A percentile compares a stretch with the other conserved stretches of the same genome.
Conservation (phyloP, 148 eudicot genomes). For the Linanthus parryae region DNA sequence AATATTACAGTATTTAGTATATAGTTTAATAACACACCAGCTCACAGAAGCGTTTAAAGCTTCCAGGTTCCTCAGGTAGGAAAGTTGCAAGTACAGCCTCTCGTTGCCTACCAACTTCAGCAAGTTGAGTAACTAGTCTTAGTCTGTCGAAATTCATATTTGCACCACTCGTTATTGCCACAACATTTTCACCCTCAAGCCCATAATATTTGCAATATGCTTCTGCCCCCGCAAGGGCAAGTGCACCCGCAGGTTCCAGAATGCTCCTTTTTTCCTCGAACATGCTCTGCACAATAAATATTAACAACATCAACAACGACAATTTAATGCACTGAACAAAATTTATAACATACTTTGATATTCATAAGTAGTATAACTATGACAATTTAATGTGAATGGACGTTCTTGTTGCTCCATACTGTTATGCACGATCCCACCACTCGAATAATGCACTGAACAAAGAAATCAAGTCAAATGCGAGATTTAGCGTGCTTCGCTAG, state of each 20-base stretch:
- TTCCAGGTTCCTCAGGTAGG: conserved; percentile 80
- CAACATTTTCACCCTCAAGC: conserved; percentile 73
- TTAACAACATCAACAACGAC: no score
- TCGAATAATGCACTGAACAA: no score
- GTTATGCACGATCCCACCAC: no score
- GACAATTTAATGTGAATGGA: no score
- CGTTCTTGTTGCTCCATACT: no score
- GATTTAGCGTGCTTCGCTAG: no score
- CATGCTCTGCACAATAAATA: no score
- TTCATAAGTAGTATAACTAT: no score
- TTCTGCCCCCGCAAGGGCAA: conserved; percentile 97
- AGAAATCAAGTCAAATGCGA: no score
- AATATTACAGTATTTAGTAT: no score
- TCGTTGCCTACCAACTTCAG: conserved; percentile 88
- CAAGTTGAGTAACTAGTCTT: conserved; percentile 93
- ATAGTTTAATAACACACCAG: conserved; percentile 55
- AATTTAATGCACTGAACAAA: no score
- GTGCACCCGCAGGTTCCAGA: conserved; percentile 98
- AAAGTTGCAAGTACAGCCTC: conserved; percentile 97
- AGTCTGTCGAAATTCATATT: conserved; percentile 98
- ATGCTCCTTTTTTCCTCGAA: conserved; percentile 98
- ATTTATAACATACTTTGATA: no score
- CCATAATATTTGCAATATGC: conserved; percentile 94
- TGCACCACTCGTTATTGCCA: conserved; percentile 89
- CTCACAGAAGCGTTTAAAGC: conserved; percentile 69